Conservation (phyloP, 805 yeast species). For the Sugiyamaella chiloensis region DNA sequence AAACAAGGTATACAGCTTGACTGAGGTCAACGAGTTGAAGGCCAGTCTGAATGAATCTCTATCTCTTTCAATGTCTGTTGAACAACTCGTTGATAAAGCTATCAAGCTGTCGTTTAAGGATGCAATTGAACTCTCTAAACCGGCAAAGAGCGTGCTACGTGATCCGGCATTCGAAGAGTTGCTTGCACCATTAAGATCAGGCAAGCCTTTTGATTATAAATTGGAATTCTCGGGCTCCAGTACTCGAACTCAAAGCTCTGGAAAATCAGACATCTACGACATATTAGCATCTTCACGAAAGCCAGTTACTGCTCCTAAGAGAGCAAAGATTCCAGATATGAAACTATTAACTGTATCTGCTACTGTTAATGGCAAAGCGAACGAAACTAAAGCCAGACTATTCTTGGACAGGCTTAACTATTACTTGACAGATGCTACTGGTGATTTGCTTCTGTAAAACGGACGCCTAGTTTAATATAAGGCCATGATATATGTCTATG, state of each 20-base stretch:
- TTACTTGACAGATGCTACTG: slow-evolving; percentile 26
- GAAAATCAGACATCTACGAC: slow-evolving; percentile 31
- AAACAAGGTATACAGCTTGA: slow-evolving; percentile 16
- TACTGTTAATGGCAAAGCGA: slow-evolving; percentile 36
- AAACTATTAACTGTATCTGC: slow-evolving; percentile 25
- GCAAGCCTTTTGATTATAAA: slow-evolving; percentile 41
- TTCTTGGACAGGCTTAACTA: slow-evolving; percentile 32
- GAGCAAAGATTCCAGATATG: slow-evolving; percentile 23
- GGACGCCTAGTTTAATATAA: background rate
- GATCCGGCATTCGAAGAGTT: slow-evolving; percentile 62
- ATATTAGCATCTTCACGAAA: slow-evolving; percentile 25
- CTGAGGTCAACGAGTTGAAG: slow-evolving; percentile 20
- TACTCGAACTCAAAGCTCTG: slow-evolving; percentile 17
- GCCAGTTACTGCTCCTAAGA: slow-evolving; percentile 10
- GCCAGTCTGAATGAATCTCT: slow-evolving; percentile 25
- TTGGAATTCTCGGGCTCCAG: slow-evolving; percentile 30
- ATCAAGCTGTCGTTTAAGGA: slow-evolving; percentile 41
- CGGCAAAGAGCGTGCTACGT: slow-evolving; percentile 40
- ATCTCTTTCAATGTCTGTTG: slow-evolving; percentile 30
- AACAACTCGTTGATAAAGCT: slow-evolving; percentile 42
- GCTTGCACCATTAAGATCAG: slow-evolving; percentile 40
- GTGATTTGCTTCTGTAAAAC: slow-evolving; percentile 21
- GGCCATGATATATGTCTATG: background rate
- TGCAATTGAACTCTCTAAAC: slow-evolving; percentile 40
- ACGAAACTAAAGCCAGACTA: slow-evolving; percentile 46